Evolutionary conservation across 257 asterid species (phyloP), one percentile per base, ranked within the genome.

Genomic region (Solanum corneliomulleri): DNA sequence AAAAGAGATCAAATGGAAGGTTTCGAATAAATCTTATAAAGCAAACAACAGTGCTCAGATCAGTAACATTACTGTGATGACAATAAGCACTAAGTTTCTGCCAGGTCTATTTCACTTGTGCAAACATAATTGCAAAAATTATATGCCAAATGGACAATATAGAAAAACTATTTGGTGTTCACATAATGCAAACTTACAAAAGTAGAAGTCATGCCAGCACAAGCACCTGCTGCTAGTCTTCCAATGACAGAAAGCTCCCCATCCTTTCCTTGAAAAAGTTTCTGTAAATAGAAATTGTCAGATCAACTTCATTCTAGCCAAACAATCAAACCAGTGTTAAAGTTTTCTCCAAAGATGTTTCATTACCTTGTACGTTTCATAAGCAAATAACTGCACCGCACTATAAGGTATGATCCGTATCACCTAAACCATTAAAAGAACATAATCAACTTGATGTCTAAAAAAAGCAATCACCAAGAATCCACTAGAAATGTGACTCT

Each of bases 141-240:
- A 42, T 42, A 77, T 77, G 83, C n/a, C 62, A 44, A 77, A 77
- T 4, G 39, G 58, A 44, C 83, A n/a, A 41, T 4, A 39, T 78
- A n/a, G 84, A 15, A 78, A 25, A 78, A 47, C 16, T 78, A 45
- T 78, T 9, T 45, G 66, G 66, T 16, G 66, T 78, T 78, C 41
- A 45, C 5, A 27, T 25, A 45, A 27, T 45, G 42, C 21, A 27
- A 89, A 97, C 99, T 97, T 95, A 97, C 99, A 37, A 97, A 97
- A 90, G 99, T 97, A 75, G 99, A 97, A 84, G 99, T 97, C 99
- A 96, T 95, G 94, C 99, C 99, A 91, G 99, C 99, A 93, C 99
- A 97, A 92, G 99, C 99, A 89, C 99, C 99, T 89, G 99, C 99
- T 69, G 98, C 98, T 88, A 97, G 88, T 92, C 99, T 95, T 93